These are phyloP conservation scores for Lachnellula subtilissima DNA, from an alignment of 2,329 filamentous ascomycete genomes.

Conservation along the genomic window DNA sequence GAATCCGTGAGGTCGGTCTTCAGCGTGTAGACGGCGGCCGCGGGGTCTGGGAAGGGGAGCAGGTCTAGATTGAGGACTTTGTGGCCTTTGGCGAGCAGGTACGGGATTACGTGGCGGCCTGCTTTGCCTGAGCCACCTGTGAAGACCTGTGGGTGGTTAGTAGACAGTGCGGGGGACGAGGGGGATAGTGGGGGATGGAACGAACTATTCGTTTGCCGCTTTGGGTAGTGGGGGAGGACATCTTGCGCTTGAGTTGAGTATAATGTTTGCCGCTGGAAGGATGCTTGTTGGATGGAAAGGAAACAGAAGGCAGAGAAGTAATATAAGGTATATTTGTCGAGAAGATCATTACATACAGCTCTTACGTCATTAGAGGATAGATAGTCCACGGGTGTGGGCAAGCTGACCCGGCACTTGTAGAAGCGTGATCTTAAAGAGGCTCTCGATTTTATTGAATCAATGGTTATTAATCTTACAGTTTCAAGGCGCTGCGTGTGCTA, in stretches of 20 bases:
- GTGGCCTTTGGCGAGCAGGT: conserved; percentile 32
- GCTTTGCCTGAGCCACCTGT: conserved; percentile 35
- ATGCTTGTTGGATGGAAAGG: background rate
- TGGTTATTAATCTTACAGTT: too few relatives aligned
- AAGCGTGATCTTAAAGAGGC: too few relatives aligned
- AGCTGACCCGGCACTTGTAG: too few relatives aligned
- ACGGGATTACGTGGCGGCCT: conserved; percentile 33
- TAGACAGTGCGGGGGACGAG: too few relatives aligned
- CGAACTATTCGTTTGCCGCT: background rate
- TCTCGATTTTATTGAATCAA: too few relatives aligned
- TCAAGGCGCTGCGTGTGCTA: too few relatives aligned
- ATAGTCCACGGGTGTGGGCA: too few relatives aligned
- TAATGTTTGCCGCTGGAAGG: background rate
- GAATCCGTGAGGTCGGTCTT: conserved; percentile 34
- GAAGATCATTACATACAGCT: too few relatives aligned
- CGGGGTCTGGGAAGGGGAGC: conserved; percentile 26
- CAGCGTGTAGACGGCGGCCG: conserved; percentile 31
- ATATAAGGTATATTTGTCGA: too few relatives aligned
- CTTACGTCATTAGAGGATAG: too few relatives aligned
- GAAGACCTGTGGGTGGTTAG: conserved; percentile 24
- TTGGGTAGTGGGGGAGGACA: background rate
- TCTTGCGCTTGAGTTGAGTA: background rate
- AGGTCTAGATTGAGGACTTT: conserved; percentile 35
- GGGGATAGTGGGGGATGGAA: background rate
- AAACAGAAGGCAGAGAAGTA: background rate